A percentile compares a stretch with the other conserved stretches of the same genome.
Evolutionary conservation across 176 grass and related monocot genomes (phyloP).

Genomic region (Triticum monococcum): DNA sequence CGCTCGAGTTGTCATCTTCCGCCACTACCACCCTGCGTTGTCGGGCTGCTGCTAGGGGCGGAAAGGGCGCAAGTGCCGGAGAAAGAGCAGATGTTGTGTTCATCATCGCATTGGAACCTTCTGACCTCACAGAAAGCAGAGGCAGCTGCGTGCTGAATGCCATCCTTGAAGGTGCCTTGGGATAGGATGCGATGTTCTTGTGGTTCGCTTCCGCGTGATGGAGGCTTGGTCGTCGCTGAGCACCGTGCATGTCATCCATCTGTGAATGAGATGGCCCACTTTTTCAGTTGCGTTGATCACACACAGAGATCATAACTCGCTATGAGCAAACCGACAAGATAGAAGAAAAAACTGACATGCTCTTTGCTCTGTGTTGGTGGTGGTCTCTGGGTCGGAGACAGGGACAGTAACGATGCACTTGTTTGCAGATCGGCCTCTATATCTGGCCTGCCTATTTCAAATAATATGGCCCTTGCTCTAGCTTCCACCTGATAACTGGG

Average conservation of each 20-base stretch:
- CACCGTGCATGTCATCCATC: slow-evolving; percentile 46
- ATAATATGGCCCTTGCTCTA: slow-evolving; percentile 64
- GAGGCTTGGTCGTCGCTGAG: background rate
- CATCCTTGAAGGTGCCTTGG: slow-evolving; percentile 37
- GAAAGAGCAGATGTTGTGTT: background rate
- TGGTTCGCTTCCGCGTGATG: slow-evolving; percentile 4
- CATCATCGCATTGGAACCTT: slow-evolving; percentile 43
- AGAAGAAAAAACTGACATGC: slow-evolving; percentile 29
- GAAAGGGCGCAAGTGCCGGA: background rate
- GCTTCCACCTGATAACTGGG: slow-evolving; percentile 70
- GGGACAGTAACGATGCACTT: slow-evolving; percentile 29
- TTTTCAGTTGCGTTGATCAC: background rate
- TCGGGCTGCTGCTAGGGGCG: background rate
- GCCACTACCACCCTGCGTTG: background rate
- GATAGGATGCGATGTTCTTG: slow-evolving; percentile 56
- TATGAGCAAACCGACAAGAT: background rate
- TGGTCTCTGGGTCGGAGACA: background rate
- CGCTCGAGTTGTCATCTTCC: slow-evolving; percentile 45
- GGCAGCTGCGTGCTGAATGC: background rate
- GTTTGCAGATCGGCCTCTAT: slow-evolving; percentile 36
- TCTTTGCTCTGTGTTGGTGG: slow-evolving; percentile 55
- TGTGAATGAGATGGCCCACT: background rate
- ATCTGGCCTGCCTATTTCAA: slow-evolving; percentile 45
- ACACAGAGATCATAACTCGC: background rate
- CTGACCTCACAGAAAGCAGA: slow-evolving; percentile 54